These are phyloP conservation scores for Cladosporium sp. DNA, from an alignment of 2,329 filamentous ascomycete genomes.

Conservation along the genomic window DNA sequence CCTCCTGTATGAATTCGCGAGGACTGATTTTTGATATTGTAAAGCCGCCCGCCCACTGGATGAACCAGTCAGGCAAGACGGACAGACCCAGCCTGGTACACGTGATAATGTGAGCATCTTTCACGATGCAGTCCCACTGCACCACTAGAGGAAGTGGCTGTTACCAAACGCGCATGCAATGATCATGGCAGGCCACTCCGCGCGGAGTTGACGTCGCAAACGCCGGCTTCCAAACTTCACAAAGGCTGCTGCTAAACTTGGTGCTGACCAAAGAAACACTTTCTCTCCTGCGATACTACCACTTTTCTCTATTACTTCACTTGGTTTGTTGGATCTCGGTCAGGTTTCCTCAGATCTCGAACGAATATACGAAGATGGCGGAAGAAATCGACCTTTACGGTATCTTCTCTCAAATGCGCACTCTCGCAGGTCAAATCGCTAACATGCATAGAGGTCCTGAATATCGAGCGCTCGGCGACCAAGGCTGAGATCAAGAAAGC, in stretches of 20 bases:
- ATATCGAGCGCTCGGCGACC: conserved; percentile 65
- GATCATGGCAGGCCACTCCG: neutral
- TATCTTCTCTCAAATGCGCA: conserved; percentile 21
- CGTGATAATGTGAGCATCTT: neutral
- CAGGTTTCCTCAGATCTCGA: neutral
- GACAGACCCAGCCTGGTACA: conserved; percentile 17
- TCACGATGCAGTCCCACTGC: neutral
- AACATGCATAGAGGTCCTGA: conserved; percentile 65
- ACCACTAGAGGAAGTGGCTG: neutral
- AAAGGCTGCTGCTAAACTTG: neutral
- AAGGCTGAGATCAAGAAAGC: conserved; percentile 89
- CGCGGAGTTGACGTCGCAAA: neutral
- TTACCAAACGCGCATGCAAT: too few species aligned
- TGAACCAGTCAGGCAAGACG: conserved; percentile 17
- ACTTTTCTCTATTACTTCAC: neutral
- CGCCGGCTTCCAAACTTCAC: conserved; percentile 1
- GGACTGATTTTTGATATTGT: neutral
- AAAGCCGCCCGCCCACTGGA: neutral
- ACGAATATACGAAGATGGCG: conserved; percentile 19
- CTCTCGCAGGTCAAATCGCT: conserved; percentile 20
- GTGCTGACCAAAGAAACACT: neutral
- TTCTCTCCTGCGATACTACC: neutral
- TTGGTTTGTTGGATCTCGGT: neutral
- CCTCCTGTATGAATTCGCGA: conserved; percentile 1
- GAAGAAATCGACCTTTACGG: conserved; percentile 59